A percentile compares a stretch with the other conserved stretches of the same genome.
These are phyloP conservation scores for Trematosphaeria pertusa DNA, from an alignment of 2,329 filamentous ascomycete species.

Conservation along the genomic window DNA sequence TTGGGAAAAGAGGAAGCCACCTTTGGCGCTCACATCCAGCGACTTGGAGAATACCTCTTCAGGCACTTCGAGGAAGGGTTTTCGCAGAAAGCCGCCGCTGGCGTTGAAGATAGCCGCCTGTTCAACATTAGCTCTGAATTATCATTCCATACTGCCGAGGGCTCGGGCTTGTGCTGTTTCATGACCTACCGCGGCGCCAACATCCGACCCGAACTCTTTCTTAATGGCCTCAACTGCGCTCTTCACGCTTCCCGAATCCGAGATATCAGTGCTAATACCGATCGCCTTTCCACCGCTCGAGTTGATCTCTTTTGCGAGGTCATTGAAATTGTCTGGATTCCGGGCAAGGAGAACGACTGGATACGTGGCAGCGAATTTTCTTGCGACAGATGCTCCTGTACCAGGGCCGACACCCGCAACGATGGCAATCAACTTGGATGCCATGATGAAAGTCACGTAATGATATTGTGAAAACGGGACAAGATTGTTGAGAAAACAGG, in stretches of 20 bases:
- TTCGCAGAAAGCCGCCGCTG: constrained; percentile 63
- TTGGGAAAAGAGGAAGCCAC: constrained; percentile 80
- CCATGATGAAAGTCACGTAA: constrained; percentile 28
- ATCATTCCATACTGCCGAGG: not conserved
- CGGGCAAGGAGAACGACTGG: constrained; percentile 79
- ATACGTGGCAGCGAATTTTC: constrained; percentile 68
- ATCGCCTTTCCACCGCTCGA: constrained; percentile 71
- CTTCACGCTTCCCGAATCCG: constrained; percentile 61
- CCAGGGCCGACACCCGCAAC: constrained; percentile 76
- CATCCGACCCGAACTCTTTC: constrained; percentile 62
- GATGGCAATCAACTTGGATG: constrained; percentile 67
- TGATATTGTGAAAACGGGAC: not conserved
- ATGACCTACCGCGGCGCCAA: constrained; percentile 45
- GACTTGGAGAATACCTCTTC: constrained; percentile 63
- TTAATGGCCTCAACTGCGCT: constrained; percentile 69
- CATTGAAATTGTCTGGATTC: constrained; percentile 67
- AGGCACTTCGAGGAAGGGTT: constrained; percentile 67
- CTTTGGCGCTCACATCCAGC: constrained; percentile 58
- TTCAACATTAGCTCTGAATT: not conserved
- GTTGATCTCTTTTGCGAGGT: constrained; percentile 74
- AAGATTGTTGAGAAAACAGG: too few relatives aligned
- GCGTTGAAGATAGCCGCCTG: constrained; percentile 75
- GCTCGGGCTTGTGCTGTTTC: too few relatives aligned
- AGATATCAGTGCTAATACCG: constrained; percentile 72
- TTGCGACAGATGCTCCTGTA: constrained; percentile 68